Base-by-base conservation (phyloP, 441 rosid species). In the Metrosideros polymorpha region DNA sequence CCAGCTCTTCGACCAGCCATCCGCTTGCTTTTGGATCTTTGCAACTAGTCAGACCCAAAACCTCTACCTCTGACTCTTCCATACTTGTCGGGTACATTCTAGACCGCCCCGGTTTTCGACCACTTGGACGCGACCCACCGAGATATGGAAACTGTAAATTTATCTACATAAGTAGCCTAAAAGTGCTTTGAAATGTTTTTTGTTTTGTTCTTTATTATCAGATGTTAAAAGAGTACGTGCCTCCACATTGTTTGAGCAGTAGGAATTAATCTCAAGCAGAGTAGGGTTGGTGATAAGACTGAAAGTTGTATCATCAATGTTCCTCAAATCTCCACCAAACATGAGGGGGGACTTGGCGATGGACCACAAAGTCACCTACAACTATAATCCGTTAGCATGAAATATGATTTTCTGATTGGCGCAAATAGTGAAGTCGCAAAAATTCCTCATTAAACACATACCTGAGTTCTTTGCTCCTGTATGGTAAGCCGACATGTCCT, bases 241-340 rank as follows among this genome's bases (percentile, higher is more conserved):
- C 99, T 98, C 99, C 89, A 12, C 92, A 87, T 95, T 98, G 89
- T 95, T 93, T 9, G 93, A 90, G 92, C 99, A 95, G 85, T 89
- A 92, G 83, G 90, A 86, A 85, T 96, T 95, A 87, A 98, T 95
- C 89, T 94, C 96, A 84, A 96, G 93, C 47, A 93, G 32, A 2
- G 90, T 92, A 84, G 99, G 98, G 86, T 98, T 91, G 86, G 98
- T 91, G 84, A 98, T 95, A 85, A 98, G 89, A 89, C 56, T 89
- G 90, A 90, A 95, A 35, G 99, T 94, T 50, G 91, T 35, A 12
- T 89, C 90, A 84, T 96, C 97, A 30, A 98, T 93, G 51, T 91
- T 94, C 90, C 97, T 92, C 82, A 94, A 91, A 89, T 98, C 99
- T 85, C 99, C 99, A 85, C 99, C 99, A 88, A 93, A 98, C 97